Base-by-base conservation (phyloP, 257 asterid genomes). In the Paraleonurus japonicus region DNA sequence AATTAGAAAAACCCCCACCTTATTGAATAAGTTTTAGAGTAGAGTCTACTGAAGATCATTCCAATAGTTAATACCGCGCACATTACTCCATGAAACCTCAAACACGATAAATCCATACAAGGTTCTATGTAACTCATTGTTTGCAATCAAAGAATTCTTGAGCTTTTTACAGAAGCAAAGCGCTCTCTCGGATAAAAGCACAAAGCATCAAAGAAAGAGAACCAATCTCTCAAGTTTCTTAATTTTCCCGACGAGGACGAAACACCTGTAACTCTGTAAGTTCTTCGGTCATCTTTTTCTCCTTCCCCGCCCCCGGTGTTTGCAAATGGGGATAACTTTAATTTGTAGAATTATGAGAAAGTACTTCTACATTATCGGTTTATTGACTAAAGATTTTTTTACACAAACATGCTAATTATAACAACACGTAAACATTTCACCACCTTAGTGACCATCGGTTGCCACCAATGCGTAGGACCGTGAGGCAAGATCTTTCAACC, bases 401-500 rank as follows among this genome's bases (percentile, higher is more conserved):
- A 16, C 16, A 37, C 16, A 20, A 35, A 16, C 37, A 4, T 65
- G 67, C 58, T 22, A 60, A 69, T 30, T 17, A 67, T 39, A 61
- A 53, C 23, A 60, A 59, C 8, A 72, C 15, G 73, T 11, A 54
- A 60, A 65, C 22, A 33, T 15, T 61, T 30, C 61, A 70, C 78
- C 72, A 88, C 97, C 95, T 90, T 90, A 63, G 97, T 90, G 69
- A 90, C 96, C 96, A 90, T 88, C 80, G 88, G 70, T 63, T 90
- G 96, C 97, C 97, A 90, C 73, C 90, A 80, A 72, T 90, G 96
- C 3, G 96, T 88, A 58, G 97, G 97, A 85, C 51, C 81, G 61
- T 54, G 95, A 84, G 15, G 80, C 88, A 45, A 84, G 92, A 75
- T 90, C 95, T 72, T 83, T 66, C 78, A 90, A 65, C 97, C 97